These are phyloP conservation scores for Malus hybrid DNA, from an alignment of 331 rosid species.

Conservation along the genomic window DNA sequence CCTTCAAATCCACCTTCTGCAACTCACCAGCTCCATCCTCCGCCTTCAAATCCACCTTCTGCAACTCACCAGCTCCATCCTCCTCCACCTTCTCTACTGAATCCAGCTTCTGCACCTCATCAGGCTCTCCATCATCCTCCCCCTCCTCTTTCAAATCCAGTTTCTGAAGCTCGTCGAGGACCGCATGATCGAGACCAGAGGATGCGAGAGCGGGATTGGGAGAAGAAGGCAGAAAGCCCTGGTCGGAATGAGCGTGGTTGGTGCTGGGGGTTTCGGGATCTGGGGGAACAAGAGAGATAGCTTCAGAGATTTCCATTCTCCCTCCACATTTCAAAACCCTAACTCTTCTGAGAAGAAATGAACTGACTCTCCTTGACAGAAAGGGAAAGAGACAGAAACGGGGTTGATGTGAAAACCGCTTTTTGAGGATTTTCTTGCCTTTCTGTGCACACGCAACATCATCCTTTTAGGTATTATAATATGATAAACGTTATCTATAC, in stretches of 20 bases:
- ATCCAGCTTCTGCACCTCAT: slow-evolving; percentile 4
- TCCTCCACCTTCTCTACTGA: slow-evolving; percentile 6
- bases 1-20: background rate
- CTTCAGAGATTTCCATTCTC: slow-evolving; percentile 66
- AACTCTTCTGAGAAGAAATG: slow-evolving; percentile 10
- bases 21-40: slow-evolving; percentile 12
- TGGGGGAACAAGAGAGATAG: slow-evolving; percentile 13
- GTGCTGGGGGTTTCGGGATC: slow-evolving; percentile 1
- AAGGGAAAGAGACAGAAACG: background rate
- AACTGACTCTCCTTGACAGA: background rate
- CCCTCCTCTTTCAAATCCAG: background rate
- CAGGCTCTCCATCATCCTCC: slow-evolving; percentile 3
- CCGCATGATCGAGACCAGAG: slow-evolving; percentile 30
- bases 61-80: slow-evolving; percentile 5
- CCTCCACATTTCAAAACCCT: slow-evolving; percentile 94
- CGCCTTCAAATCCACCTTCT: slow-evolving; percentile 15
- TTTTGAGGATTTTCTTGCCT: background rate
- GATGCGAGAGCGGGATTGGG: slow-evolving; percentile 30
- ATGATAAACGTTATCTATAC: too few relatives aligned
- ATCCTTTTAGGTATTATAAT: too few relatives aligned
- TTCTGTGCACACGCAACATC: too few relatives aligned
- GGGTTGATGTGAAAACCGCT: background rate
- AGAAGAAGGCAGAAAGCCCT: slow-evolving; percentile 8
- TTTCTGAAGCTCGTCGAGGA: background rate
- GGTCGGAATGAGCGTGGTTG: slow-evolving; percentile 1